Percentiles rank a stretch among this genome's conserved stretches.
Conservation (phyloP, 345 rosid species). For the Camelina sativa region DNA sequence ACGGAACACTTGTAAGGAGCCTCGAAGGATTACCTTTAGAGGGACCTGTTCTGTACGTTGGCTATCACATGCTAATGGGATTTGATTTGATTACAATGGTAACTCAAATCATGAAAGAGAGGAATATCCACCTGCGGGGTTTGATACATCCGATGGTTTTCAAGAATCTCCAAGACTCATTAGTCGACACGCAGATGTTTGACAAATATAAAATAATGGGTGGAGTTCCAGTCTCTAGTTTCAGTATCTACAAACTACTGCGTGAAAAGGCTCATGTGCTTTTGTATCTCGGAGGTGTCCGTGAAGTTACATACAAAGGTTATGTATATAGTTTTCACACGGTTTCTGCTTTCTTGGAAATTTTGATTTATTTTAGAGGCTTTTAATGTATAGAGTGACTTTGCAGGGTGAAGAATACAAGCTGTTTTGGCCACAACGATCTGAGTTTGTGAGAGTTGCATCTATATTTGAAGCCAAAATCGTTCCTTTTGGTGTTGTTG, state of each 20-base stretch:
- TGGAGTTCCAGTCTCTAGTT: too few species aligned
- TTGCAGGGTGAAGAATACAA: constrained; percentile 81
- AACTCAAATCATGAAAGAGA: constrained; percentile 48
- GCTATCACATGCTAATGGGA: constrained; percentile 84
- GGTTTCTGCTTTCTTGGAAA: background rate
- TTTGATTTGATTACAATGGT: constrained; percentile 58
- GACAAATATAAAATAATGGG: constrained; percentile 56
- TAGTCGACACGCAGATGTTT: constrained; percentile 37
- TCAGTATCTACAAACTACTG: too few species aligned
- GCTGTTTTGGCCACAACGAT: constrained; percentile 74
- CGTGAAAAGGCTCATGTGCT: constrained; percentile 60
- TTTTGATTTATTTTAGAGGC: background rate
- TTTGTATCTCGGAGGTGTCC: constrained; percentile 83
- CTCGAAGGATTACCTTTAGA: constrained; percentile 76
- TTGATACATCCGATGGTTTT: constrained; percentile 69
- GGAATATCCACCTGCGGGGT: constrained; percentile 66
- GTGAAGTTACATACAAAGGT: constrained; percentile 87
- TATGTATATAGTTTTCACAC: constrained; percentile 34
- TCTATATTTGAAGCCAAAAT: constrained; percentile 82
- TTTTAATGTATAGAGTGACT: constrained; percentile 1
- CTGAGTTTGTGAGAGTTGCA: constrained; percentile 89
- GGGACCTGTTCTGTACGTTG: constrained; percentile 81
- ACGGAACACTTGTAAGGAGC: constrained; percentile 68
- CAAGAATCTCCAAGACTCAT: constrained; percentile 39
- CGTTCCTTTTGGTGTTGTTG: constrained; percentile 81